Evolutionary conservation across 306 rosid species (phyloP), one percentile per base, ranked within the genome.

Genomic region (Dryas alaskensis): DNA sequence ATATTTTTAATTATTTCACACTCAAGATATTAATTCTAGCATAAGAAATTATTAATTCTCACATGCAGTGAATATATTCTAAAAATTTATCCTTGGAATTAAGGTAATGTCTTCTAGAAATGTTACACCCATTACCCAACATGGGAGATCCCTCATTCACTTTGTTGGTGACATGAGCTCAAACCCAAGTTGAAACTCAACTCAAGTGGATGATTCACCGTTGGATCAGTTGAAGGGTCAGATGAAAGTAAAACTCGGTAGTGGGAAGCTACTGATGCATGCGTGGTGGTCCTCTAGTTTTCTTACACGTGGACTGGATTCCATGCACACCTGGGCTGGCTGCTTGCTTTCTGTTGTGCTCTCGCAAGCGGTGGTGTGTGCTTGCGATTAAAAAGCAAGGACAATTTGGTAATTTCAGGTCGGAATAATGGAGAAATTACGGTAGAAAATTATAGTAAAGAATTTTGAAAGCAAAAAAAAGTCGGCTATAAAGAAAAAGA

Each of bases 381-480:
- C 7, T 9, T 58, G 40, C 63, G 1, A 53, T 70, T 10, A 54
- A 17, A 55, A 10, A 12, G 8, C n/a, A 2, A 19, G 65, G 43
- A 19, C 11, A 42, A 2, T 42, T 55, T 10, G 19, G 75, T 43
- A 43, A 55, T 6, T 70, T 22, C 4, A 31, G 31, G 47, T 14
- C 10, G 7, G 9, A 14, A 11, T 16, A 16, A 27, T n/a, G 31
- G n/a, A n/a, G 22, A 43, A 16, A 60, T 53, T 13, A 42, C 50
- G 43, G 10, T 37, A 25, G 10, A 54, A 42, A 53, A 39, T n/a
- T 70, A 27, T 12, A 12, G 12, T 17, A 31, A 14, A 17, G 22
- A 49, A n/a, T 65, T 63, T 71, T 4, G 3, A 44, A 79, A 79
- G 83, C 67, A 44, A 68, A 74, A 79, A 52, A 52, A 10, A 51